Percentiles rank a stretch among this genome's conserved stretches.
phyloP scores from a whole-genome alignment of 2,329 filamentous ascomycete genomes.

The Sodiomyces alkalinus region DNA sequence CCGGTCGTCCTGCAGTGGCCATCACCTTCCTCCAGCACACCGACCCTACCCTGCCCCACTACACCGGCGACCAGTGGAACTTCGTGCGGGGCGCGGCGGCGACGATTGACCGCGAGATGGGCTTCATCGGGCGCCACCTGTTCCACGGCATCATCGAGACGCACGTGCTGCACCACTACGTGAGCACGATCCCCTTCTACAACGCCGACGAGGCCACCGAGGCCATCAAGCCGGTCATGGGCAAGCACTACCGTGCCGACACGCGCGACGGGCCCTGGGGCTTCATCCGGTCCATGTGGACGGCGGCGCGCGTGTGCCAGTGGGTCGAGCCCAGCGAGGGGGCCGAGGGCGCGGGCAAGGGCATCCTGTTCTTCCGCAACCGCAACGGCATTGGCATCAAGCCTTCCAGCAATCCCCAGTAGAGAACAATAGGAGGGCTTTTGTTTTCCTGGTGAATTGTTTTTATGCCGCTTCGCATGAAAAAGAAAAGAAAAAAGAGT shows the following conservation, averaged over 20 bases:
- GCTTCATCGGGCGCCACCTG: slow-evolving; percentile 81
- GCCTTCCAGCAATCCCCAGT: too few relatives aligned
- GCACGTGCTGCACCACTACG: slow-evolving; percentile 94
- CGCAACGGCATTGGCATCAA: slow-evolving; percentile 60
- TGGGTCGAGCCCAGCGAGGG: slow-evolving; percentile 90
- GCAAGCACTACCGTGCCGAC: slow-evolving; percentile 82
- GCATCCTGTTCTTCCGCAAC: slow-evolving; percentile 91
- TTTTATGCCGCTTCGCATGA: too few relatives aligned
- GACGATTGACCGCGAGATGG: slow-evolving; percentile 94
- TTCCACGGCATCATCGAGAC: slow-evolving; percentile 96
- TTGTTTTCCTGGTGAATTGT: too few relatives aligned
- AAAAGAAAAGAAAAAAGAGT: too few relatives aligned
- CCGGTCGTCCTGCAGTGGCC: slow-evolving; percentile 49
- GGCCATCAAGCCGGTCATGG: slow-evolving; percentile 71
- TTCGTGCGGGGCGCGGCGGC: slow-evolving; percentile 87
- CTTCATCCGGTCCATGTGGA: slow-evolving; percentile 76
- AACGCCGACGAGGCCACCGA: slow-evolving; percentile 37
- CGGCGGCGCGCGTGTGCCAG: slow-evolving; percentile 73
- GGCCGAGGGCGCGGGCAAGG: slow-evolving; percentile 65
- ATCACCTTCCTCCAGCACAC: slow-evolving; percentile 98
- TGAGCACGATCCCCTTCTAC: slow-evolving; percentile 89
- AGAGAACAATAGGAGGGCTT: too few relatives aligned
- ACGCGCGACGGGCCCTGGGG: slow-evolving; percentile 61
- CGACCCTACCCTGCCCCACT: slow-evolving; percentile 86
- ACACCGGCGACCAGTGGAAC: slow-evolving; percentile 74